A percentile compares a stretch with the other conserved stretches of the same genome.
Conservation (phyloP, 345 rosid species). For the Populus euphratica region DNA sequence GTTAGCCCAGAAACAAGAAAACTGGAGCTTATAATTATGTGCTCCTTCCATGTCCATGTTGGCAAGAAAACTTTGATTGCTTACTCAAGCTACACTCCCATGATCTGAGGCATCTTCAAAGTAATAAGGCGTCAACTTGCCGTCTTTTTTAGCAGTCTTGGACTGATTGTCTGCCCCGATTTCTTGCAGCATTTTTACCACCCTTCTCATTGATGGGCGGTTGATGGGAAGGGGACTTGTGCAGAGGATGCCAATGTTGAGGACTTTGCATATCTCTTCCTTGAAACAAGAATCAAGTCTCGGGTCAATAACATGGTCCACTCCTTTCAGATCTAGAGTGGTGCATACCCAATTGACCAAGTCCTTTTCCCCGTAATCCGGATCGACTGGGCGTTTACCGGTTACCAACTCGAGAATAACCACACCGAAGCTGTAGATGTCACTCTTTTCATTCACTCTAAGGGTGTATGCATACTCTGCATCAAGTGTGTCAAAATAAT, state of each 20-base stretch:
- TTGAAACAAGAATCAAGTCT: conserved; percentile 75
- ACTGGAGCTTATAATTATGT: not conserved
- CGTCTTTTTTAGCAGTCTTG: conserved; percentile 49
- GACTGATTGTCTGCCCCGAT: conserved; percentile 41
- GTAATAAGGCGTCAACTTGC: conserved; percentile 84
- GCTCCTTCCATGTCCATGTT: conserved; percentile 8
- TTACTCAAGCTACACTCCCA: conserved; percentile 66
- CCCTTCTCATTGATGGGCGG: conserved; percentile 96
- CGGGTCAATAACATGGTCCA: conserved; percentile 73
- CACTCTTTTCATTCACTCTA: conserved; percentile 97
- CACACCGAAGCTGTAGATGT: conserved; percentile 95
- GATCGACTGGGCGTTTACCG: conserved; percentile 70
- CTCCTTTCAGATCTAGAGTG: conserved; percentile 70
- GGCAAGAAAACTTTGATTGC: not conserved
- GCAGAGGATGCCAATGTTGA: conserved; percentile 82
- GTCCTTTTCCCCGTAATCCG: conserved; percentile 89
- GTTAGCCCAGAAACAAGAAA: conserved; percentile 18
- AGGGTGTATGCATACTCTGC: conserved; percentile 97
- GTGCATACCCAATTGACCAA: conserved; percentile 91
- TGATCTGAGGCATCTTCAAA: conserved; percentile 76
- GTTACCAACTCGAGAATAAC: conserved; percentile 90
- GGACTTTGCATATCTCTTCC: conserved; percentile 80
- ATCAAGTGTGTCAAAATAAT: conserved; percentile 9
- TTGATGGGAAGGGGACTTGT: conserved; percentile 85
- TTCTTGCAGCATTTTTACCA: conserved; percentile 86